Evolutionary conservation across 75 land plant species (phyloP).

Genomic region (Picea sitchensis): DNA sequence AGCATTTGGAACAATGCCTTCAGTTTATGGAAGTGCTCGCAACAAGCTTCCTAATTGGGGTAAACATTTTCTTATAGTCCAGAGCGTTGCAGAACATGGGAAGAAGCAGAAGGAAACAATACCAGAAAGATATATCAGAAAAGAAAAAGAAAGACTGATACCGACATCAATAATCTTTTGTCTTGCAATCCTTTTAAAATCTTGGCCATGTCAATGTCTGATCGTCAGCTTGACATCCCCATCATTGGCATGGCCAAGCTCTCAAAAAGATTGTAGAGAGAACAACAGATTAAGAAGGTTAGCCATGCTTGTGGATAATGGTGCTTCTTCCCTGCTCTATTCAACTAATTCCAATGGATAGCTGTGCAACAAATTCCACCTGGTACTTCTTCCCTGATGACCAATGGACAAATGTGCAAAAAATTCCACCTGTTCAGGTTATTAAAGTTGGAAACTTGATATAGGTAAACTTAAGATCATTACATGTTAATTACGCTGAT

Average conservation of each 20-base stretch:
- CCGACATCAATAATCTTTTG: not conserved
- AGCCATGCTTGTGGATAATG: conserved; percentile 33
- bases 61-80: conserved; percentile 8
- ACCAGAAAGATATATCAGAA: conserved; percentile 16
- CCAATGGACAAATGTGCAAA: too few relatives aligned
- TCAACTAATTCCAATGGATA: too few relatives aligned
- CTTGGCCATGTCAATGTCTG: too few relatives aligned
- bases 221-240: not conserved
- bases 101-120: conserved; percentile 8
- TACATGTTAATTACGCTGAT: too few relatives aligned
- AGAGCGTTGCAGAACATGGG: conserved; percentile 21
- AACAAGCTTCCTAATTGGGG: not conserved
- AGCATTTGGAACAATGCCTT: too few relatives aligned
- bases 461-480: too few relatives aligned
- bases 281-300: conserved; percentile 6
- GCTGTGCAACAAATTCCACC: too few relatives aligned
- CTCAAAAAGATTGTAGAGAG: conserved; percentile 1
- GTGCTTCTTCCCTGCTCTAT: conserved; percentile 40
- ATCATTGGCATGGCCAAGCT: conserved; percentile 26
- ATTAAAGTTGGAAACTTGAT: too few relatives aligned
- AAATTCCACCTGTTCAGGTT: too few relatives aligned
- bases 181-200: too few relatives aligned
- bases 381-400: too few relatives aligned
- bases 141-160: conserved; percentile 5
- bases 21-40: not conserved